Evolutionary conservation across 495 filamentous ascomycete genomes (phyloP), one percentile per base, ranked within the genome.

Genomic region (Neurospora sublineolata): DNA sequence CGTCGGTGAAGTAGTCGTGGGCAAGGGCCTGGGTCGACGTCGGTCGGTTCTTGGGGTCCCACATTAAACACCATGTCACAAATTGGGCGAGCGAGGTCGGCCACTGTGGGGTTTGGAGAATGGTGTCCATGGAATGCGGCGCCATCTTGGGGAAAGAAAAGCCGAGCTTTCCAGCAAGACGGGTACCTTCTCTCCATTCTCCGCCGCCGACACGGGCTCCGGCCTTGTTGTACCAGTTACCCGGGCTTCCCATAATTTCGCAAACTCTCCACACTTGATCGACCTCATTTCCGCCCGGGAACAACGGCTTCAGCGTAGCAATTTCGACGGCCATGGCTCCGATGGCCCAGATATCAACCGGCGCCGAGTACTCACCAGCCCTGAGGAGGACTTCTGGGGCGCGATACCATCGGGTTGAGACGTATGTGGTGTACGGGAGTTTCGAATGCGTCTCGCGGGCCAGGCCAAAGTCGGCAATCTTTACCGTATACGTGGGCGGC

Each of bases 121-220:
- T 96, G 37, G 91, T 93, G 73, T 97, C 95, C 92, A 99, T 95
- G 6, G 94, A 88, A 78, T 97, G 94, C 27, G 96, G 96, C 46
- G 95, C 93, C 96, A 99, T 99, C 90, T 95, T 98, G 68, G 96
- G 96, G 83, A 99, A 99, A 0, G 94, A 97, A 78, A 99, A 99
- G 33, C 96, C 96, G 68, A 99, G 87, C 83, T 97, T 97, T 71
- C 94, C 92, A 44, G 96, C 96, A 71, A 99, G 82, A 37, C 92
- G 88, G 70, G 92, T 93, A 41, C 96, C 96, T 75, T 99, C 96
- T 76, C 92, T 91, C 96, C 96, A 99, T 73, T 99, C 96, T 77
- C 96, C 96, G 78, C 96, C 96, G 69, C 96, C 96, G 58, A 99
- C 91, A 76, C 90, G 92, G 27, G 84, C 85, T 37, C 94, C 93